Conservation (phyloP, 805 yeast genomes). For the Saccharomycodes ludwigii region DNA sequence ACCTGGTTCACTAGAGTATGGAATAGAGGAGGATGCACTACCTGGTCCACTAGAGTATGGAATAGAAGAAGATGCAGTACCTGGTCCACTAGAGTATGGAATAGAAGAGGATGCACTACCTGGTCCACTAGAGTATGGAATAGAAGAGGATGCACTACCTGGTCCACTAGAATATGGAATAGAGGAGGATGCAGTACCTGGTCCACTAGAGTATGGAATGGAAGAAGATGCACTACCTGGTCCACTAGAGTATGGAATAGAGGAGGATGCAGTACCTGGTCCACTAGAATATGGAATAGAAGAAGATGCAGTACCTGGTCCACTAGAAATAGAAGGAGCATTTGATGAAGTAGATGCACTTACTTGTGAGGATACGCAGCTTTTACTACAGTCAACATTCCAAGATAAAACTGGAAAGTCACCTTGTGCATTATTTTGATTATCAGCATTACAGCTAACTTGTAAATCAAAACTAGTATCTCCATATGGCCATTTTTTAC, state of each 20-base stretch:
- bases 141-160: not conserved
- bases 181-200: not conserved
- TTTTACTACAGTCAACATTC: slow-evolving; percentile 5
- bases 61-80: not conserved
- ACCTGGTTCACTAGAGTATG: no score
- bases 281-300: not conserved
- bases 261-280: not conserved
- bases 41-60: no score
- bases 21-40: no score
- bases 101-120: no score
- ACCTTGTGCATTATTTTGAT: slow-evolving; percentile 17
- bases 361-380: not conserved
- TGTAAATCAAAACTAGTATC: slow-evolving; percentile 14
- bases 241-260: no score
- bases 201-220: no score
- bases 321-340: not conserved
- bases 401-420: slow-evolving; percentile 19
- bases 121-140: no score
- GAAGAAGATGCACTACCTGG: no score
- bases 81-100: not conserved
- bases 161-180: not conserved
- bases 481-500: slow-evolving; percentile 7
- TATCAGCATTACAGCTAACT: slow-evolving; percentile 18
- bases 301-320: not conserved
- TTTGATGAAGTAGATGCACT: not conserved